Evolutionary conservation across 2,329 filamentous ascomycete species (phyloP).

Genomic region (Claviceps africana): DNA sequence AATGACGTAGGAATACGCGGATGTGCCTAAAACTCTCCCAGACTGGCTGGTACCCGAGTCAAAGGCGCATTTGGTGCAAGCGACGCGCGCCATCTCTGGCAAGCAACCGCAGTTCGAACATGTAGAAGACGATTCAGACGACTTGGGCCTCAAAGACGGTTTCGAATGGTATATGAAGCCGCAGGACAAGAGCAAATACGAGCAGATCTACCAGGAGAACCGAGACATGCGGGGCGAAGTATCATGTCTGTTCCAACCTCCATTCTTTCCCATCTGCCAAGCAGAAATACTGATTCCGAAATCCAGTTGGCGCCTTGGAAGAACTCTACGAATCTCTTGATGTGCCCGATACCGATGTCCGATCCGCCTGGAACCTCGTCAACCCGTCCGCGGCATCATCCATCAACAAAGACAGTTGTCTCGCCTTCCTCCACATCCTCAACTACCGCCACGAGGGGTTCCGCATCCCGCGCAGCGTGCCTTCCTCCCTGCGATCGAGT

Average conservation of each 20-base stretch:
- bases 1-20: slow-evolving; percentile 58
- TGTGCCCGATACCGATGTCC: slow-evolving; percentile 63
- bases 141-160: slow-evolving; percentile 76
- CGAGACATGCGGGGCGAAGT: slow-evolving; percentile 76
- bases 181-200: slow-evolving; percentile 80
- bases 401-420: slow-evolving; percentile 87
- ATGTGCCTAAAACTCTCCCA: slow-evolving; percentile 74
- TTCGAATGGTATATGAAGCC: slow-evolving; percentile 99
- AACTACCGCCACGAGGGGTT: slow-evolving; percentile 92
- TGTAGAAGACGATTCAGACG: slow-evolving; percentile 71
- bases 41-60: slow-evolving; percentile 97
- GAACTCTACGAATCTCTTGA: slow-evolving; percentile 74
- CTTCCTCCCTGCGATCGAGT: slow-evolving; percentile 74
- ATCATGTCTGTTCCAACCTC: slow-evolving; percentile 41
- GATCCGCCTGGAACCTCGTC: slow-evolving; percentile 91
- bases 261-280: too few species aligned
- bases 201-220: slow-evolving; percentile 92
- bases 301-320: slow-evolving; percentile 57
- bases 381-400: slow-evolving; percentile 73
- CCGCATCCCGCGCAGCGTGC: slow-evolving; percentile 82
- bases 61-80: slow-evolving; percentile 81
- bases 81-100: slow-evolving; percentile 63
- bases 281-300: not conserved
- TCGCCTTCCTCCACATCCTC: slow-evolving; percentile 92
- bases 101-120: slow-evolving; percentile 73